phyloP scores from a whole-genome alignment of 192 early-diverging fungal species.

The Backusella australiensis region DNA sequence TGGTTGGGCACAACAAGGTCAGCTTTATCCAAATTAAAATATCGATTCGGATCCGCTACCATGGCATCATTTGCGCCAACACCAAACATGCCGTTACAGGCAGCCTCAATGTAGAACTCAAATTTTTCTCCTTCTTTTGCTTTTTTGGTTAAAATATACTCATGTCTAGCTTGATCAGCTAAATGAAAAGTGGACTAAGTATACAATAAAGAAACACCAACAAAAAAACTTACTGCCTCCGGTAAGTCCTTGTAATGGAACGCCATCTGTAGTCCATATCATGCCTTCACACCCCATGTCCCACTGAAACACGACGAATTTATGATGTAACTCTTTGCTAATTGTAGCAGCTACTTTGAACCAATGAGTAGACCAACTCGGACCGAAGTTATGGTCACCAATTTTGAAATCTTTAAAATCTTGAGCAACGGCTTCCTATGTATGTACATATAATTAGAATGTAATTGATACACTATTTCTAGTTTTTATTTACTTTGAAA shows the following conservation, averaged over 20 bases:
- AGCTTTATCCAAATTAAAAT: conserved; percentile 57
- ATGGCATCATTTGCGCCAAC: conserved; percentile 54
- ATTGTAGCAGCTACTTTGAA: conserved; percentile 66
- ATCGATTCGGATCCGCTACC: conserved; percentile 62
- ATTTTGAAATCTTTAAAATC: conserved; percentile 12
- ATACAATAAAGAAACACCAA: not conserved
- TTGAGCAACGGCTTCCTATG: conserved; percentile 21
- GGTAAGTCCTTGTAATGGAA: conserved; percentile 87
- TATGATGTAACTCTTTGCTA: conserved; percentile 58
- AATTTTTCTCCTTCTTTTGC: conserved; percentile 48
- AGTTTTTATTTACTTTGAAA: conserved; percentile 29
- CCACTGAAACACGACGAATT: conserved; percentile 82
- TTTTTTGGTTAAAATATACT: conserved; percentile 45
- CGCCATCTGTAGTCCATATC: conserved; percentile 82
- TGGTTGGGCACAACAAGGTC: conserved; percentile 71
- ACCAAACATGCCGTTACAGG: conserved; percentile 95
- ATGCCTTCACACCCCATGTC: conserved; percentile 86
- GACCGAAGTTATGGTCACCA: conserved; percentile 16
- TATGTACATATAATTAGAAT: not conserved
- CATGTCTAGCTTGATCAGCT: conserved; percentile 50
- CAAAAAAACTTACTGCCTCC: conserved; percentile 59
- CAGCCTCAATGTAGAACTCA: conserved; percentile 85
- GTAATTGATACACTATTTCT: not conserved
- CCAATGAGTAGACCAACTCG: conserved; percentile 72
- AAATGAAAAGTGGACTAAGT: not conserved